A percentile compares a stretch with the other conserved stretches of the same genome.
Conservation (phyloP, 1,284 basidiomycete genomes). For the Malassezia vespertilionis region DNA sequence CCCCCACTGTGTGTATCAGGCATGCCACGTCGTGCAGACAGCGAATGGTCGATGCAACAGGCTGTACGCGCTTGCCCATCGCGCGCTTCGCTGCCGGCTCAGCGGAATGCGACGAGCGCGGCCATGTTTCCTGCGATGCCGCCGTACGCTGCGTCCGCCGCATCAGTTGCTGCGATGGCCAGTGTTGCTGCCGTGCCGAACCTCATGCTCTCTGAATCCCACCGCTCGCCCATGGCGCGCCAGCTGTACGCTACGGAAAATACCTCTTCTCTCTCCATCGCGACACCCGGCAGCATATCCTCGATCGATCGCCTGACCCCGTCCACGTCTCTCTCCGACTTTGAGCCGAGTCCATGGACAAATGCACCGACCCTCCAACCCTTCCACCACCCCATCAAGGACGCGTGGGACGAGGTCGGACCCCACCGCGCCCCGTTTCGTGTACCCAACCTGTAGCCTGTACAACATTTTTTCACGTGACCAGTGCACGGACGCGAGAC, state of each 20-base stretch:
- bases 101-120: background rate
- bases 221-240: background rate
- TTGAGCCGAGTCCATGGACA: constrained; percentile 14
- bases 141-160: background rate
- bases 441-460: background rate
- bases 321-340: constrained; percentile 35
- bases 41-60: constrained; percentile 8
- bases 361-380: background rate
- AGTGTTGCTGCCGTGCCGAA: background rate
- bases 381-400: background rate
- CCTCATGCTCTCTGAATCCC: background rate
- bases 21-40: constrained; percentile 11
- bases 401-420: background rate
- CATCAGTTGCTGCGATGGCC: background rate
- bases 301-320: constrained; percentile 38
- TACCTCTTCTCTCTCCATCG: constrained; percentile 7
- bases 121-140: background rate
- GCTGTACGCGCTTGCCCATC: background rate
- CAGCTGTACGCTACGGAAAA: constrained; percentile 10
- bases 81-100: constrained; percentile 13
- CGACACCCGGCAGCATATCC: constrained; percentile 16
- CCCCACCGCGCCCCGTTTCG: background rate
- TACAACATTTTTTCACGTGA: background rate
- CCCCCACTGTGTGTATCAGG: background rate
- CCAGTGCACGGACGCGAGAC: background rate